A percentile compares a stretch with the other conserved stretches of the same genome.
Evolutionary conservation across 1,284 basidiomycete species (phyloP).

Genomic region (Leccinum subfulvum): DNA sequence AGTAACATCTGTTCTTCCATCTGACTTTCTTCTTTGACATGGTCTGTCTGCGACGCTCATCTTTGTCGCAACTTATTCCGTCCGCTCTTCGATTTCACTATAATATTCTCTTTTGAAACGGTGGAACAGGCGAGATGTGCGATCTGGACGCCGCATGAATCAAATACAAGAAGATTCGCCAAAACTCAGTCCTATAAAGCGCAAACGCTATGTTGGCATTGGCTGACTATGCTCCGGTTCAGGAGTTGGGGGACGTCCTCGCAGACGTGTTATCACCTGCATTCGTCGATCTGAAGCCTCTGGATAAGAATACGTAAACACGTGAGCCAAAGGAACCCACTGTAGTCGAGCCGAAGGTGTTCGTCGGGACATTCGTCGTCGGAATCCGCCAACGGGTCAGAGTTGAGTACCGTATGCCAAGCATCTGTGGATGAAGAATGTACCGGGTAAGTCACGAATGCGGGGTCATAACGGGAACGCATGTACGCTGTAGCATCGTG

Average conservation of each 20-base stretch:
- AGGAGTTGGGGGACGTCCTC: constrained; percentile 49
- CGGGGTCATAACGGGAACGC: background rate
- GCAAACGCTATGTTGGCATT: constrained; percentile 14
- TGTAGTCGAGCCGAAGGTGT: constrained; percentile 60
- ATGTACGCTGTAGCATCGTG: constrained; percentile 54
- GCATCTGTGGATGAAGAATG: constrained; percentile 51
- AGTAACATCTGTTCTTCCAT: constrained; percentile 31
- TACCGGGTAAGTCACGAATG: constrained; percentile 47
- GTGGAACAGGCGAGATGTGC: constrained; percentile 10
- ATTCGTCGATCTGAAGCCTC: constrained; percentile 51
- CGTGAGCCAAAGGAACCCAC: constrained; percentile 40
- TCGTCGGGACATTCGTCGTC: constrained; percentile 69
- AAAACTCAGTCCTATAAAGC: background rate
- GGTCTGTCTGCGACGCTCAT: constrained; percentile 12
- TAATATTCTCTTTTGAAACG: constrained; percentile 25
- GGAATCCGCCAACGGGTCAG: constrained; percentile 68
- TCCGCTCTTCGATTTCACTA: constrained; percentile 21
- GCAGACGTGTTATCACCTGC: constrained; percentile 54
- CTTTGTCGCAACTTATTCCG: constrained; percentile 14
- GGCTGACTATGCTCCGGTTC: constrained; percentile 32
- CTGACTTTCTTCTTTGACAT: constrained; percentile 20
- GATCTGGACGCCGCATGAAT: constrained; percentile 3
- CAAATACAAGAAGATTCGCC: constrained; percentile 7
- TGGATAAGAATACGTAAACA: constrained; percentile 9
- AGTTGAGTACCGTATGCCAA: constrained; percentile 61